These are phyloP conservation scores for Rhytidhysteron rufulum DNA, from an alignment of 2,329 filamentous ascomycete species.

Conservation along the genomic window DNA sequence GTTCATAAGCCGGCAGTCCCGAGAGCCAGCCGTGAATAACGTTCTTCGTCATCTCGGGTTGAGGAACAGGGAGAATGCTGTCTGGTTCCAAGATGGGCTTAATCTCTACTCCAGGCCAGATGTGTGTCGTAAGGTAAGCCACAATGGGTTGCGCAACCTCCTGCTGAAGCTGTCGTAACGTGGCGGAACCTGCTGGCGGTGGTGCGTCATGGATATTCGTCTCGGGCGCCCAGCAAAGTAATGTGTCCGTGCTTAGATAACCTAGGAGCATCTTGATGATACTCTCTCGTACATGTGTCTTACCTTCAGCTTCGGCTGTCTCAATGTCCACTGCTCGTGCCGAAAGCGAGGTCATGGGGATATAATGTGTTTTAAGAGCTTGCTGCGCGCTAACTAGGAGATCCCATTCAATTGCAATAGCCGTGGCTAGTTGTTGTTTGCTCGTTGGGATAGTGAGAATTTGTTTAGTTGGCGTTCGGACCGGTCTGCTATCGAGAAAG, in stretches of 20 bases:
- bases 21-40: constrained; percentile 75
- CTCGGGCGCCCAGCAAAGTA: constrained; percentile 82
- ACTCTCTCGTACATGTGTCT: constrained; percentile 54
- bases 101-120: constrained; percentile 84
- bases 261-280: constrained; percentile 70
- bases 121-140: constrained; percentile 62
- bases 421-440: constrained; percentile 78
- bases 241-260: constrained; percentile 87
- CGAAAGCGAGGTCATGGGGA: constrained; percentile 81
- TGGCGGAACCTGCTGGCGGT: constrained; percentile 45
- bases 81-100: constrained; percentile 74
- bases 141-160: constrained; percentile 67
- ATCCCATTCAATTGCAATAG: constrained; percentile 93
- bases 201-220: constrained; percentile 45
- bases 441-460: constrained; percentile 67
- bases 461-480: constrained; percentile 71
- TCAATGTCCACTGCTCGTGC: constrained; percentile 81
- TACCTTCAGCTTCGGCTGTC: constrained; percentile 57
- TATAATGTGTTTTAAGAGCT: constrained; percentile 79
- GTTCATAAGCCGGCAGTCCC: constrained; percentile 70
- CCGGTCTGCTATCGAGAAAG: constrained; percentile 71
- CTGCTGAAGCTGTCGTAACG: constrained; percentile 70
- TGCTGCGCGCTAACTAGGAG: constrained; percentile 76
- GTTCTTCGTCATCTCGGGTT: constrained; percentile 70
- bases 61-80: constrained; percentile 70